Evolutionary conservation across 2,329 filamentous ascomycete genomes (phyloP), one percentile per base, ranked within the genome.

Genomic region (Paraphaeosphaeria sporulosa): DNA sequence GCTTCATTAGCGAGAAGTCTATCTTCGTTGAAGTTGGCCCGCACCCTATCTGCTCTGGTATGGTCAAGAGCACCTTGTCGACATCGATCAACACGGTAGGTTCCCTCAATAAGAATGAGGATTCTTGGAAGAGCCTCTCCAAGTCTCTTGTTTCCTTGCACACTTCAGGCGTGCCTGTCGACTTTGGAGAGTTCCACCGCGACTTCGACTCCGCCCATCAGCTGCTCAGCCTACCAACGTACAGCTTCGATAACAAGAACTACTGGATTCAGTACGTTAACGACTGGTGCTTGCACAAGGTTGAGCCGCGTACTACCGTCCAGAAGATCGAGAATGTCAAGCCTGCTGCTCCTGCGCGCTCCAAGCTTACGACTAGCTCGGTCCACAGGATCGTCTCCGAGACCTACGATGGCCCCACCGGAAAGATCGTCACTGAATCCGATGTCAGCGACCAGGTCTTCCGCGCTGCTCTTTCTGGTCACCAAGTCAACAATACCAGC

Each of bases 11-110:
- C 63, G 86, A 88, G 62, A 87, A 88, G 77, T 90, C 89, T 6
- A 83, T 88, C 34, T 92, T 87, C 85, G 79, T 93, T 58, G 90
- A 93, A 73, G 79, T 93, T 64, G 90, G 90, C 17, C 89, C 90
- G 43, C 88, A 92, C 69, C 89, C 90, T 0, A 85, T 92, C 15
- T 90, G 87, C 75, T 83, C 84, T 47, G 85, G 85, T 60, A 88
- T 93, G 84, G 84, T 92, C 64, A 90, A 89, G 80, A 84, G 86
- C n/a, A 87, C 85, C 4, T 83, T 90, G 55, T 85, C 84, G 30
- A 76, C 79, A 5, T 78, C 82, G 8, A 85, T 84, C 30, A 80
- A 84, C 46, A 84, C 85, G 15, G 82, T 86, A 9, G 83, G 88
- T 2, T 87, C 89, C 2, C 80, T 91, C 15, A 87, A 86, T 34